phyloP scores from a whole-genome alignment of 2,329 filamentous ascomycete species.

The Aspergillus tanneri region DNA sequence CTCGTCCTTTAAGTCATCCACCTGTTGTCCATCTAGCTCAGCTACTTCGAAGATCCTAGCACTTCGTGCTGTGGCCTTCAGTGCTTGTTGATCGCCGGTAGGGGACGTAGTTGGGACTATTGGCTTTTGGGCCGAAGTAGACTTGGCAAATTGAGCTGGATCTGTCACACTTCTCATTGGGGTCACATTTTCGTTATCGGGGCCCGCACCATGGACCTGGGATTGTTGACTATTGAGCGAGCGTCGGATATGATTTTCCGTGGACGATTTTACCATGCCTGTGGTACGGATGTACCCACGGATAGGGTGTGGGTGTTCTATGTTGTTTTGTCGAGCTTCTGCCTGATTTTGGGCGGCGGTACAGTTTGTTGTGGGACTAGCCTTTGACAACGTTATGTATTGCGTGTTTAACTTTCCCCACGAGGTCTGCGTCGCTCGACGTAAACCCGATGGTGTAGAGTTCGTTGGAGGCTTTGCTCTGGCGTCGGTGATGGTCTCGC shows the following conservation, averaged over 20 bases:
- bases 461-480: slow-evolving; percentile 27
- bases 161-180: slow-evolving; percentile 13
- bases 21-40: slow-evolving; percentile 38
- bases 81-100: slow-evolving; percentile 4
- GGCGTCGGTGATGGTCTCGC: slow-evolving; percentile 30
- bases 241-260: slow-evolving; percentile 26
- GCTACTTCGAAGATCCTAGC: slow-evolving; percentile 30
- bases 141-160: slow-evolving; percentile 1
- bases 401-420: slow-evolving; percentile 24
- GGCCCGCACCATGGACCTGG: slow-evolving; percentile 1
- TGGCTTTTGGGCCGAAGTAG: not conserved
- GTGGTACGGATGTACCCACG: slow-evolving; percentile 41
- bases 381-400: slow-evolving; percentile 23
- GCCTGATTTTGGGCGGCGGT: slow-evolving; percentile 15
- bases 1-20: slow-evolving; percentile 21
- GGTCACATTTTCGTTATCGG: slow-evolving; percentile 1
- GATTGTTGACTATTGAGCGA: slow-evolving; percentile 14
- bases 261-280: slow-evolving; percentile 29
- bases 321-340: slow-evolving; percentile 1
- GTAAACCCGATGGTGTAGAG: slow-evolving; percentile 28
- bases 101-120: slow-evolving; percentile 6
- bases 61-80: slow-evolving; percentile 4
- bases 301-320: slow-evolving; percentile 25
- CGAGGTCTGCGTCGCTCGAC: slow-evolving; percentile 25
- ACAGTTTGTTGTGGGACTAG: slow-evolving; percentile 13